Evolutionary conservation across 2,329 filamentous ascomycete genomes (phyloP).

Genomic region (Ceratocystis papillata): DNA sequence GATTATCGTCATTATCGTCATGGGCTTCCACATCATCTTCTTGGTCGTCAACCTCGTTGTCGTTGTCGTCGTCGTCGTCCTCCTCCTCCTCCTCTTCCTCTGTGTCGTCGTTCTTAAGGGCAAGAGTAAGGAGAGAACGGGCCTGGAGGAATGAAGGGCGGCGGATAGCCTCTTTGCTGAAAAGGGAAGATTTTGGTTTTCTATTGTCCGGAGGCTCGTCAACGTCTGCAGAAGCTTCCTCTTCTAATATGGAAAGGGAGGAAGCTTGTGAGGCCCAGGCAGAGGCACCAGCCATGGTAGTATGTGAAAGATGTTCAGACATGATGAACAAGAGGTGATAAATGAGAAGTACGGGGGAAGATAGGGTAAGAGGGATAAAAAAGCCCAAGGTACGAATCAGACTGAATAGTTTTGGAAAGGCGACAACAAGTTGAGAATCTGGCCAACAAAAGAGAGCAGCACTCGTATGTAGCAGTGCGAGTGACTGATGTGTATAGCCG

Average conservation of each 20-base stretch:
- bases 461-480: not conserved
- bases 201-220: conserved; percentile 25
- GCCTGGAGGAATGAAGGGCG: conserved; percentile 21
- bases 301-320: conserved; percentile 21
- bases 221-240: conserved; percentile 25
- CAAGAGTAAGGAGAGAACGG: conserved; percentile 71
- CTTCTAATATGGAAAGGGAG: conserved; percentile 22
- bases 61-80: conserved; percentile 35
- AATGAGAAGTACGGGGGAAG: not conserved
- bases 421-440: too few species aligned
- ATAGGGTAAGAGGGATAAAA: not conserved
- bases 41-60: conserved; percentile 51
- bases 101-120: conserved; percentile 54
- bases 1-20: conserved; percentile 47
- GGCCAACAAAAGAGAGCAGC: not conserved
- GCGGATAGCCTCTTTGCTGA: conserved; percentile 29
- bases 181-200: conserved; percentile 13
- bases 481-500: not conserved
- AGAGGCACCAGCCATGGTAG: conserved; percentile 10
- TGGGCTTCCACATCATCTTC: conserved; percentile 33
- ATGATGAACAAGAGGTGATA: conserved; percentile 7
- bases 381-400: not conserved
- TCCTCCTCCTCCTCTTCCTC: conserved; percentile 53
- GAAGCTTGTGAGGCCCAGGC: conserved; percentile 24
- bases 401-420: not conserved